phyloP scores from a whole-genome alignment of 331 rosid genomes.

The Quercus phellos region DNA sequence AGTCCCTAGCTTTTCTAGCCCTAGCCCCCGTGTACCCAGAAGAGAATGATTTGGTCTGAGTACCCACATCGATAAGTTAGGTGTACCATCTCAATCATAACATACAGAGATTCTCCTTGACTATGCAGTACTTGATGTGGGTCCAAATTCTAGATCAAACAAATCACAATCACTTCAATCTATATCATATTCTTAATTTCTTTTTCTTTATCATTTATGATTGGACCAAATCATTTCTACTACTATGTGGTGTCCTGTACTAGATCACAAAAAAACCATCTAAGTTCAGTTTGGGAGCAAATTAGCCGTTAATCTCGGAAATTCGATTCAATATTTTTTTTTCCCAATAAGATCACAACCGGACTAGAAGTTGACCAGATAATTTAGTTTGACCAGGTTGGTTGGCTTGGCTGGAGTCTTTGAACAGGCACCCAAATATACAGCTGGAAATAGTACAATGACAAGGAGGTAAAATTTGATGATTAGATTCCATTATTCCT shows the following conservation, averaged over 20 bases:
- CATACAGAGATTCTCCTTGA: conserved; percentile 19
- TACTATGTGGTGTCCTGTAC: conserved; percentile 12
- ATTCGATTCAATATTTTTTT: not conserved
- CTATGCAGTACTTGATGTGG: conserved; percentile 9
- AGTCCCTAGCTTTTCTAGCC: not conserved
- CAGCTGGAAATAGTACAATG: conserved; percentile 88
- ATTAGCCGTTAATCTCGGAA: conserved; percentile 36
- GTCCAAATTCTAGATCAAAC: not conserved
- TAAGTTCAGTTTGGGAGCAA: conserved; percentile 1
- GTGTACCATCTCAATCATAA: conserved; percentile 40
- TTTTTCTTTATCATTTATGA: not conserved
- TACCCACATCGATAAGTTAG: conserved; percentile 34
- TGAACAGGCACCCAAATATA: conserved; percentile 19
- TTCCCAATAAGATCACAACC: conserved; percentile 66
- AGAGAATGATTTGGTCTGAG: conserved; percentile 30
- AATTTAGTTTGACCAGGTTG: conserved; percentile 52
- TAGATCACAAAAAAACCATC: conserved; percentile 22
- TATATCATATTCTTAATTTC: not conserved
- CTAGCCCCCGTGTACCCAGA: conserved; percentile 12
- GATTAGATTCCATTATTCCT: conserved; percentile 98
- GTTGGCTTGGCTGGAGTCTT: conserved; percentile 26
- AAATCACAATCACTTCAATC: not conserved
- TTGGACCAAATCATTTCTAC: not conserved
- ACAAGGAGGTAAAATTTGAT: conserved; percentile 78
- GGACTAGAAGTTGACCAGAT: conserved; percentile 49